phyloP scores from a whole-genome alignment of 2,329 filamentous ascomycete species.

The Fusarium sp. region DNA sequence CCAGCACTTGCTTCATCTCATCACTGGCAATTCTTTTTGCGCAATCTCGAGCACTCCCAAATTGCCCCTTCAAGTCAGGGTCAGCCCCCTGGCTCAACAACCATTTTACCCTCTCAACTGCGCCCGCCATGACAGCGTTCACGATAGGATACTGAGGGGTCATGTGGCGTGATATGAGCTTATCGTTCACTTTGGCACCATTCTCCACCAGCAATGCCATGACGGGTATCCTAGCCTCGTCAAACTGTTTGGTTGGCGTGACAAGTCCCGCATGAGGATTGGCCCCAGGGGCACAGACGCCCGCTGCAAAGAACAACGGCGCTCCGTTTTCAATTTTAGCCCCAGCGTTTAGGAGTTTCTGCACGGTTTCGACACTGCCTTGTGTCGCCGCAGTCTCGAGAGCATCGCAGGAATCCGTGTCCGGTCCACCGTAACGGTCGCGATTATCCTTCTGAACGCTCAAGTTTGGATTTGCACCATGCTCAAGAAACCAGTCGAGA shows the following conservation, averaged over 20 bases:
- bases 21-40: slow-evolving; percentile 10
- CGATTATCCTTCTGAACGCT: slow-evolving; percentile 21
- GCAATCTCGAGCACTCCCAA: slow-evolving; percentile 30
- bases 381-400: slow-evolving; percentile 27
- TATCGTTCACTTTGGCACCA: slow-evolving; percentile 35
- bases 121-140: slow-evolving; percentile 37
- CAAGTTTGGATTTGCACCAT: slow-evolving; percentile 40
- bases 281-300: not conserved
- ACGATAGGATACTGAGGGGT: slow-evolving; percentile 32
- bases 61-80: slow-evolving; percentile 22
- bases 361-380: slow-evolving; percentile 12
- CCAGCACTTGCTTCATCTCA: slow-evolving; percentile 35
- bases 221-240: slow-evolving; percentile 23
- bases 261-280: slow-evolving; percentile 6
- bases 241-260: slow-evolving; percentile 17
- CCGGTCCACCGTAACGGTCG: slow-evolving; percentile 26
- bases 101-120: slow-evolving; percentile 38
- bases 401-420: slow-evolving; percentile 23
- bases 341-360: slow-evolving; percentile 33
- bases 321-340: slow-evolving; percentile 30
- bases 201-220: slow-evolving; percentile 32
- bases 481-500: slow-evolving; percentile 40
- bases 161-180: slow-evolving; percentile 14
- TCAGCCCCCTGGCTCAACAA: slow-evolving; percentile 36
- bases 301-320: slow-evolving; percentile 37